phyloP scores from a whole-genome alignment of 106 monocot species.

The Alisma plantagoaquatica region DNA sequence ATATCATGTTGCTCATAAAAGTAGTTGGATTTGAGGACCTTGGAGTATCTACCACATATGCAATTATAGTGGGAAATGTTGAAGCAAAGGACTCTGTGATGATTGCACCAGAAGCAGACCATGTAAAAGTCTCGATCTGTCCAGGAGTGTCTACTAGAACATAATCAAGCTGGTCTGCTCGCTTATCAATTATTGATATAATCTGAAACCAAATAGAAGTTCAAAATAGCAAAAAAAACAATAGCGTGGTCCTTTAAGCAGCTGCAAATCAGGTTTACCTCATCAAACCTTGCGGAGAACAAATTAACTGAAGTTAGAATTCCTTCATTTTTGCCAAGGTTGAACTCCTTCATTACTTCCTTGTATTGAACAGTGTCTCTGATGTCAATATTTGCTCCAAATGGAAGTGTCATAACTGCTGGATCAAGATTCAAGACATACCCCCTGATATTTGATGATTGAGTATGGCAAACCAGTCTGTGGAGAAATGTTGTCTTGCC shows the following conservation, averaged over 20 bases:
- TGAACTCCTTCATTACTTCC: conserved; percentile 99
- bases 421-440: conserved; percentile 94
- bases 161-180: conserved; percentile 92
- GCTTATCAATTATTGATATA: conserved; percentile 64
- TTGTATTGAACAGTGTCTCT: conserved; percentile 87
- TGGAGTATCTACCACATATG: conserved; percentile 94
- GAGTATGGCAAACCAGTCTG: conserved; percentile 60
- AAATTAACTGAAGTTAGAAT: conserved; percentile 90
- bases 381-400: conserved; percentile 92
- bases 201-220: conserved; percentile 36
- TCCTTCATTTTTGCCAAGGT: conserved; percentile 89
- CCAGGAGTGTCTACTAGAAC: conserved; percentile 96
- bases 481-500: conserved; percentile 95
- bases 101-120: conserved; percentile 98
- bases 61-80: conserved; percentile 85
- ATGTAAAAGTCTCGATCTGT: conserved; percentile 97
- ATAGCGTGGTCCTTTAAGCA: neutral
- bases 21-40: conserved; percentile 75
- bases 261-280: conserved; percentile 25
- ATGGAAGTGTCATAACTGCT: conserved; percentile 84
- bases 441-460: conserved; percentile 56
- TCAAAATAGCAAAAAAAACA: neutral
- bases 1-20: conserved; percentile 99
- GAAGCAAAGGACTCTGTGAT: conserved; percentile 97
- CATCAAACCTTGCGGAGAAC: conserved; percentile 80